A percentile compares a stretch with the other conserved stretches of the same genome.
These are phyloP conservation scores for Colletotrichum eleusines DNA, from an alignment of 2,329 filamentous ascomycete genomes.

Conservation along the genomic window DNA sequence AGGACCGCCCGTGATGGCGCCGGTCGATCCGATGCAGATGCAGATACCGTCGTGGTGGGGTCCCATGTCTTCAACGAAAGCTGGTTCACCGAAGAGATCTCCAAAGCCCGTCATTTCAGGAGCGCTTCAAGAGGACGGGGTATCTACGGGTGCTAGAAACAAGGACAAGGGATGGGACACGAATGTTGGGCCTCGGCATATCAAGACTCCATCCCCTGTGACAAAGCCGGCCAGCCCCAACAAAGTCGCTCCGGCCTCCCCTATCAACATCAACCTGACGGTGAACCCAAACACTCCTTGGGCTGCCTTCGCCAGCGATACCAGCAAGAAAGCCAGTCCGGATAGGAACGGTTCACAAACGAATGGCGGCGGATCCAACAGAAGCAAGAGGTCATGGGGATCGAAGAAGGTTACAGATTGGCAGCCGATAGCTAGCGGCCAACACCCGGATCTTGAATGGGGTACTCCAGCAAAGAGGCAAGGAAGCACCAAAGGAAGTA, in stretches of 20 bases:
- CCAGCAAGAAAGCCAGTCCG: constrained; percentile 31
- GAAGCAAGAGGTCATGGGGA: constrained; percentile 39
- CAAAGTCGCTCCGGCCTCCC: constrained; percentile 26
- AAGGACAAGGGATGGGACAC: constrained; percentile 43
- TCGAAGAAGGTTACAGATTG: constrained; percentile 32
- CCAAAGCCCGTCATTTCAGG: constrained; percentile 33
- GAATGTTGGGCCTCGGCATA: constrained; percentile 28
- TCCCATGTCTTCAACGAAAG: constrained; percentile 18
- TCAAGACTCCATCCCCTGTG: constrained; percentile 11
- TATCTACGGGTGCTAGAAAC: constrained; percentile 27
- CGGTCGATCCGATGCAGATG: constrained; percentile 27
- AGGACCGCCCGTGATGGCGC: constrained; percentile 17
- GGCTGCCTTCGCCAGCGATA: constrained; percentile 26
- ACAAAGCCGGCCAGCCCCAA: constrained; percentile 11
- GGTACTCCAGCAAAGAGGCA: constrained; percentile 13
- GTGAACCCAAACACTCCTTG: constrained; percentile 39
- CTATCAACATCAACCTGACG: constrained; percentile 35
- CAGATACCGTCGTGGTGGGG: constrained; percentile 29
- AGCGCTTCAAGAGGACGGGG: constrained; percentile 6
- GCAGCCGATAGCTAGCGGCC: constrained; percentile 22
- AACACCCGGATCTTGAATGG: constrained; percentile 38
- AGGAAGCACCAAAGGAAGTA: constrained; percentile 22
- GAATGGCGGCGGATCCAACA: constrained; percentile 34
- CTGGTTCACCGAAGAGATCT: constrained; percentile 8
- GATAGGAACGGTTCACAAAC: constrained; percentile 20